These are phyloP conservation scores for Sinapis alba DNA, from an alignment of 441 rosid species.

Conservation along the genomic window DNA sequence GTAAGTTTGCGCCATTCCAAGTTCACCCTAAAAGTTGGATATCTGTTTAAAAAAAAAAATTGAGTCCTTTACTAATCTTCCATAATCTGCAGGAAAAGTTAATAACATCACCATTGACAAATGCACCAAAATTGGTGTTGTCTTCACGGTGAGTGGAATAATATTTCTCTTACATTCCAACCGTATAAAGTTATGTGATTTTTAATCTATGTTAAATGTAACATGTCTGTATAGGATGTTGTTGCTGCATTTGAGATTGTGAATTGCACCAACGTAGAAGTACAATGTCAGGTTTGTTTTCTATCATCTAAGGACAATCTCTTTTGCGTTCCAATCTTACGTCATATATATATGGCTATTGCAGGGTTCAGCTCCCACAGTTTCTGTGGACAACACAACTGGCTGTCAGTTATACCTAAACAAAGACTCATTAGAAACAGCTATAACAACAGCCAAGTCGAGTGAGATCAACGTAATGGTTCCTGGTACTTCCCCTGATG, in stretches of 20 bases:
- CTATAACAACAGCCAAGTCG: constrained; percentile 93
- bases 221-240: constrained; percentile 67
- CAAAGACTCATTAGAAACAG: constrained; percentile 74
- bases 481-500: constrained; percentile 63
- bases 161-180: neutral
- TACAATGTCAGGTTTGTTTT: constrained; percentile 87
- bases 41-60: neutral
- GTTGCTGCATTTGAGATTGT: constrained; percentile 98
- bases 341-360: constrained; percentile 31
- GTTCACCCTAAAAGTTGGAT: neutral
- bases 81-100: constrained; percentile 77
- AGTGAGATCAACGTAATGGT: constrained; percentile 83
- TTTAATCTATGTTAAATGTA: constrained; percentile 2
- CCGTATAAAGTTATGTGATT: constrained; percentile 8
- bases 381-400: constrained; percentile 89
- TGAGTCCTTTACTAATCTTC: constrained; percentile 17
- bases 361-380: constrained; percentile 95
- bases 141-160: constrained; percentile 66
- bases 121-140: constrained; percentile 91
- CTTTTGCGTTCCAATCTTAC: neutral
- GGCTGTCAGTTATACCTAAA: constrained; percentile 91
- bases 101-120: constrained; percentile 96
- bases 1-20: constrained; percentile 40
- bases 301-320: neutral
- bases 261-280: constrained; percentile 90